Conservation (phyloP, 2,329 filamentous ascomycete species). For the Pseudocercospora fuligena region DNA sequence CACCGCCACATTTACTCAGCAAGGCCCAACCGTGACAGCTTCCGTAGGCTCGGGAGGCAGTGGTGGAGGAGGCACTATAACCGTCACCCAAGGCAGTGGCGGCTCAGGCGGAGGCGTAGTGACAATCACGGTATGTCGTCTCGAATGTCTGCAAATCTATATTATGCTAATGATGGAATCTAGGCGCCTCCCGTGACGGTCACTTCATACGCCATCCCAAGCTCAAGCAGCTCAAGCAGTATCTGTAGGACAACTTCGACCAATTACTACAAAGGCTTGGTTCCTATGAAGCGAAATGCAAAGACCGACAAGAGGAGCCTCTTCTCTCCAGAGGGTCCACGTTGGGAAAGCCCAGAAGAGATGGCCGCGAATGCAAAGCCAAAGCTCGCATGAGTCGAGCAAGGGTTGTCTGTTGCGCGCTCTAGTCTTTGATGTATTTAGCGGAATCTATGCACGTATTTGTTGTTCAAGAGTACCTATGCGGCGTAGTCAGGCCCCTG, state of each 20-base stretch:
- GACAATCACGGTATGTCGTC: not conserved
- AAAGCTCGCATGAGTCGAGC: not conserved
- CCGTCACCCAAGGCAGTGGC: slow-evolving; percentile 29
- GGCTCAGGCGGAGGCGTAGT: slow-evolving; percentile 5
- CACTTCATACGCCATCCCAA: slow-evolving; percentile 20
- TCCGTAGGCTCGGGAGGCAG: slow-evolving; percentile 16
- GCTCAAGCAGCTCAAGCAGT: slow-evolving; percentile 26
- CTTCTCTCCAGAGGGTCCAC: not conserved
- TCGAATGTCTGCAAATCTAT: not conserved
- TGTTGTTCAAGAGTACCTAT: no score
- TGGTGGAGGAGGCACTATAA: slow-evolving; percentile 28
- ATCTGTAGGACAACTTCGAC: slow-evolving; percentile 37
- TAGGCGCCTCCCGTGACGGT: slow-evolving; percentile 21
- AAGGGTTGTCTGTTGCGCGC: no score
- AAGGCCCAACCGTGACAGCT: slow-evolving; percentile 31
- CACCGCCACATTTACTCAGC: slow-evolving; percentile 21
- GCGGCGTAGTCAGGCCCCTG: no score
- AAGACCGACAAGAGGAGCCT: slow-evolving; percentile 1
- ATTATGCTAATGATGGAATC: not conserved
- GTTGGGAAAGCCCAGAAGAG: not conserved
- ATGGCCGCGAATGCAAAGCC: not conserved
- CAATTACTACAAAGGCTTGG: slow-evolving; percentile 35
- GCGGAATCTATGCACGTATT: no score
- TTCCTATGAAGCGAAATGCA: slow-evolving; percentile 13
- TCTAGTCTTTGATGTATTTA: no score